A percentile compares a stretch with the other conserved stretches of the same genome.
These are phyloP conservation scores for Serpula lacrymans DNA, from an alignment of 768 basidiomycete genomes.

Conservation along the genomic window DNA sequence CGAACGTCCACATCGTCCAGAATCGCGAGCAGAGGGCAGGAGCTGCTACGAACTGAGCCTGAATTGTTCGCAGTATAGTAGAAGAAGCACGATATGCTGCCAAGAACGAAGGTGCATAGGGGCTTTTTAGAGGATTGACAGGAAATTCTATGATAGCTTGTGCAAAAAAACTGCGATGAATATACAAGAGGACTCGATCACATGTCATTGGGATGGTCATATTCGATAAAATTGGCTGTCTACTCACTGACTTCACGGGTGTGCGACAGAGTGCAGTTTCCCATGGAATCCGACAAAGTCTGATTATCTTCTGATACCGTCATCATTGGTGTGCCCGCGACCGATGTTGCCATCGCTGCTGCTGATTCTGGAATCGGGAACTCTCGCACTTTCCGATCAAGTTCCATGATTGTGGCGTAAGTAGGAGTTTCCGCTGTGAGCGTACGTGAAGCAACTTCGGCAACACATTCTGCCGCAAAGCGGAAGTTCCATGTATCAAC, in stretches of 20 bases:
- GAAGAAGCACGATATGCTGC: conserved; percentile 58
- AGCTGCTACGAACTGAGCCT: conserved; percentile 43
- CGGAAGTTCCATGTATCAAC: conserved; percentile 60
- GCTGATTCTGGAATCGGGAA: conserved; percentile 52
- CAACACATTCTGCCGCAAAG: conserved; percentile 63
- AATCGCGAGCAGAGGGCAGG: conserved; percentile 51
- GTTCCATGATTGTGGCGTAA: conserved; percentile 62
- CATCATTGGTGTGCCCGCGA: conserved; percentile 14
- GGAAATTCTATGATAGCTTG: conserved; percentile 70
- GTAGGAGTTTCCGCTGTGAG: conserved; percentile 62
- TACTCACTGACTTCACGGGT: conserved; percentile 34
- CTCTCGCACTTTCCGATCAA: conserved; percentile 66
- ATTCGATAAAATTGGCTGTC: not conserved
- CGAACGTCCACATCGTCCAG: conserved; percentile 64
- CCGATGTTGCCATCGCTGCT: conserved; percentile 36
- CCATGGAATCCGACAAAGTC: conserved; percentile 30
- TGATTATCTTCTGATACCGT: conserved; percentile 10
- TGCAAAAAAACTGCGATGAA: conserved; percentile 68
- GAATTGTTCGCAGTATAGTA: conserved; percentile 50
- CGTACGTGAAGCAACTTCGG: conserved; percentile 59
- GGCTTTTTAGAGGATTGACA: conserved; percentile 60
- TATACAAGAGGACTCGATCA: conserved; percentile 51
- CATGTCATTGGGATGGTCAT: conserved; percentile 2
- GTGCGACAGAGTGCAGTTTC: conserved; percentile 35
- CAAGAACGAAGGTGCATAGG: conserved; percentile 62